Evolutionary conservation across 129 eudicot genomes (phyloP).

Genomic region (Calendula officinalis): DNA sequence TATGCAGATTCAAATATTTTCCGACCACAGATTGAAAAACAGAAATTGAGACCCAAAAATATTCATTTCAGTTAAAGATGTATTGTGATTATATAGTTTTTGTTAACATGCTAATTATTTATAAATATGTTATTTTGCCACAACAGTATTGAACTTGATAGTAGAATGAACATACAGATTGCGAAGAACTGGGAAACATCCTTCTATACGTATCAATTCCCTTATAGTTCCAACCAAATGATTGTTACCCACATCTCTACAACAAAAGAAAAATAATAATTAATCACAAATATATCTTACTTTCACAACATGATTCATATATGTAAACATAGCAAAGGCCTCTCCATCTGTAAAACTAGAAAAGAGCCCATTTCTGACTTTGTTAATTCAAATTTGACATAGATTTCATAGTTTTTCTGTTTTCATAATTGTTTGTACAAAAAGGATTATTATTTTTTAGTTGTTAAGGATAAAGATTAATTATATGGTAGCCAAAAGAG

Average conservation of each 20-base stretch:
- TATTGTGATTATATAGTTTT: not conserved
- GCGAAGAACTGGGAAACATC: conserved; percentile 88
- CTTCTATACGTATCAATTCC: conserved; percentile 90
- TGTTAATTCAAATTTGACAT: conserved; percentile 1
- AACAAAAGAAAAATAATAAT: not conserved
- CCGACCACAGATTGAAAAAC: too few species aligned
- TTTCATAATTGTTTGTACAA: not conserved
- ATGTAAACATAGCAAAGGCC: not conserved
- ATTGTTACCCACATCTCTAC: conserved; percentile 91
- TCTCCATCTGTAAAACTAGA: not conserved
- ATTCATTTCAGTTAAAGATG: too few species aligned
- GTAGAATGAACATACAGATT: conserved; percentile 64
- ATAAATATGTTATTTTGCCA: not conserved
- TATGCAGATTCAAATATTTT: too few species aligned
- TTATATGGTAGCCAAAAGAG: conserved; percentile 11
- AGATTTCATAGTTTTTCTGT: not conserved
- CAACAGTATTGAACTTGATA: conserved; percentile 3
- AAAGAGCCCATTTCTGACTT: conserved; percentile 18
- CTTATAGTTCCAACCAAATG: conserved; percentile 95
- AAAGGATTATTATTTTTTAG: not conserved
- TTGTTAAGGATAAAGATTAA: not conserved
- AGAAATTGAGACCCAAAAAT: too few species aligned
- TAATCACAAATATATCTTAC: not conserved
- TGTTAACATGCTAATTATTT: not conserved
- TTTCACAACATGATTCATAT: conserved; percentile 5